Evolutionary conservation across 805 yeast species (phyloP), one percentile per base, ranked within the genome.

Genomic region (Cyberlindnera xishuangbannaensis): DNA sequence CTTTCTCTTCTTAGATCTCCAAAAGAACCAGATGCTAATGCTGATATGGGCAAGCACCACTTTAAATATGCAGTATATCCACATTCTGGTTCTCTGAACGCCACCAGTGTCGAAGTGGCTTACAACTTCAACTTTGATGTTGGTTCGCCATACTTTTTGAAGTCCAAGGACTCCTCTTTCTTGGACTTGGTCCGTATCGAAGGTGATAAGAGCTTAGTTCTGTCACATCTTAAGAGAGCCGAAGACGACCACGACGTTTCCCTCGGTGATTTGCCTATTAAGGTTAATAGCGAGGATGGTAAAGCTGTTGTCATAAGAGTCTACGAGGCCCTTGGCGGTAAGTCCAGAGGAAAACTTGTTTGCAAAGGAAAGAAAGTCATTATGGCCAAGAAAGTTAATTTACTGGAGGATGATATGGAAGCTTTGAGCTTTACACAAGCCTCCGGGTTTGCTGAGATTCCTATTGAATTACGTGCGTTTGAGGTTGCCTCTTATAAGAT

Each of bases 11-110:
- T 90, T 50, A 77, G 98, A 53, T 76, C 96, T 11, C 87, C 98
- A 19, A 90, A 92, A 59, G 83, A 86, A 15, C 98, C 98, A 0
- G 98, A 90, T 68, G 88, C 80, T 7, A 69, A 76, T 53, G 97
- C 97, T 7, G 98, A 90, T 56, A 86, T 92, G 83, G 97, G 96
- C 3, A 41, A 50, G 7, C 98, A 90, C 58, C 65, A 64, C 37
- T 83, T 92, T 62, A 76, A 76, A 41, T 92, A 88, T 58, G 94
- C 94, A 0, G 59, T 90, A 23, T 71, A 74, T 38, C 97, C 97
- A 5, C 98, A 90, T 56, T 47, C 52, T 15, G 95, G 95, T 4
- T 59, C 71, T 0, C 62, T 90, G 30, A 67, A 74, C 8, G 54
- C 68, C 2, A 74, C 75, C 16, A 77, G 86, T 3, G 88, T 90